Conservation (phyloP, 164 flowering plant species). For the Saururus chinensis region DNA sequence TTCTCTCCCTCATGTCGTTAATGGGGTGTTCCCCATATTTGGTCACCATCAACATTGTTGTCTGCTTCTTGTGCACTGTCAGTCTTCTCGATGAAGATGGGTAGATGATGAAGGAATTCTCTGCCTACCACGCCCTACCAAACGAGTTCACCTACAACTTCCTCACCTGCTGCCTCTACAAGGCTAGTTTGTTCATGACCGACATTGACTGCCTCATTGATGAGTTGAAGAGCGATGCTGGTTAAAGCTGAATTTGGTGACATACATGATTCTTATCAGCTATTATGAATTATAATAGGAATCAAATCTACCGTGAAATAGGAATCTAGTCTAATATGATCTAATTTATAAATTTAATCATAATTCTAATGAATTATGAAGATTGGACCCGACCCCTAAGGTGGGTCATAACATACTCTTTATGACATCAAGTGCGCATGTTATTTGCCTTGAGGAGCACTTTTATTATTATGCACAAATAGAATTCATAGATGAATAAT, state of each 20-base stretch:
- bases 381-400: too few relatives aligned
- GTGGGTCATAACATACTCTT: too few relatives aligned
- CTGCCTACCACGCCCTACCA: slow-evolving; percentile 29
- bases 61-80: slow-evolving; percentile 47
- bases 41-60: slow-evolving; percentile 50
- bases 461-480: too few relatives aligned
- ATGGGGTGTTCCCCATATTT: slow-evolving; percentile 48
- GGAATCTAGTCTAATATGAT: too few relatives aligned
- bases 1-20: slow-evolving; percentile 52
- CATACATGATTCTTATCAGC: slow-evolving; percentile 83
- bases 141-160: slow-evolving; percentile 68
- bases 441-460: too few relatives aligned
- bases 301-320: too few relatives aligned
- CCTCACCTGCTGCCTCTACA: slow-evolving; percentile 52
- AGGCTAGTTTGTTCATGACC: slow-evolving; percentile 31
- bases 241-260: slow-evolving; percentile 60
- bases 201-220: slow-evolving; percentile 44
- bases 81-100: slow-evolving; percentile 45
- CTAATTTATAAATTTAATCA: too few relatives aligned
- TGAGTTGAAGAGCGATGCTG: slow-evolving; percentile 28
- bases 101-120: slow-evolving; percentile 45
- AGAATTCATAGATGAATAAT: too few relatives aligned
- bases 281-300: too few relatives aligned
- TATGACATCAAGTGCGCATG: too few relatives aligned
- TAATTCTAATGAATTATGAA: too few relatives aligned